Evolutionary conservation across 2,329 filamentous ascomycete species (phyloP).

Genomic region (Tolypocladium ovalisporum): DNA sequence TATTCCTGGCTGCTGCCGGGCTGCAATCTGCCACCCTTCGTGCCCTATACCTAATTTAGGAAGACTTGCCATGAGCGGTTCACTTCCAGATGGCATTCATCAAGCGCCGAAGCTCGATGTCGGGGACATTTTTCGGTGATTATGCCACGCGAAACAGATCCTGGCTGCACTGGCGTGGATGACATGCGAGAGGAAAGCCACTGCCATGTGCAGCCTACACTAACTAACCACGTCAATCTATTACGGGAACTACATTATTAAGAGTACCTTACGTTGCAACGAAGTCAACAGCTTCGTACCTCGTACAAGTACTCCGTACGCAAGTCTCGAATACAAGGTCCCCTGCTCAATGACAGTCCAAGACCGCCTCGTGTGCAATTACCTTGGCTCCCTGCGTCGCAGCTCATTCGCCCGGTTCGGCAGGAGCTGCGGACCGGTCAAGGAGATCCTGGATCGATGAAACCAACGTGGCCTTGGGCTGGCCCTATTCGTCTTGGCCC

Average conservation of each 20-base stretch:
- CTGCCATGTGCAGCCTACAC: neutral
- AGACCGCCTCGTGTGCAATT: neutral
- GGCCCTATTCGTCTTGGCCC: neutral
- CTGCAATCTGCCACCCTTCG: neutral
- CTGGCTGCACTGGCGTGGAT: neutral
- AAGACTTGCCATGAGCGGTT: neutral
- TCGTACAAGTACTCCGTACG: neutral
- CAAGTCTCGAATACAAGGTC: neutral
- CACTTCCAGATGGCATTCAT: neutral
- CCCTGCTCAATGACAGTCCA: neutral
- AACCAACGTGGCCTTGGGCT: neutral
- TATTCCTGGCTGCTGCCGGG: neutral
- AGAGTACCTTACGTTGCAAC: neutral
- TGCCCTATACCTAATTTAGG: too few species aligned
- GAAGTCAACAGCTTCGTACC: neutral
- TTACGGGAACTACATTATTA: neutral
- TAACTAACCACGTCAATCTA: neutral
- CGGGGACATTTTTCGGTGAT: neutral
- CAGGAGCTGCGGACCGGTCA: slow-evolving; percentile 2
- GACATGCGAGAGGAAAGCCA: neutral
- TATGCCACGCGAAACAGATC: neutral
- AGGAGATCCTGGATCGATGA: slow-evolving; percentile 1
- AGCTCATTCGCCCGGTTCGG: slow-evolving; percentile 1
- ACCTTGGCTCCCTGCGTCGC: slow-evolving; percentile 8
- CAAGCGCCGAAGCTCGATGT: neutral